Percentiles rank a stretch among this genome's conserved stretches.
These are phyloP conservation scores for Cyanidioschyzon merolae DNA, from an alignment of 23 red algal species.

Conservation along the genomic window DNA sequence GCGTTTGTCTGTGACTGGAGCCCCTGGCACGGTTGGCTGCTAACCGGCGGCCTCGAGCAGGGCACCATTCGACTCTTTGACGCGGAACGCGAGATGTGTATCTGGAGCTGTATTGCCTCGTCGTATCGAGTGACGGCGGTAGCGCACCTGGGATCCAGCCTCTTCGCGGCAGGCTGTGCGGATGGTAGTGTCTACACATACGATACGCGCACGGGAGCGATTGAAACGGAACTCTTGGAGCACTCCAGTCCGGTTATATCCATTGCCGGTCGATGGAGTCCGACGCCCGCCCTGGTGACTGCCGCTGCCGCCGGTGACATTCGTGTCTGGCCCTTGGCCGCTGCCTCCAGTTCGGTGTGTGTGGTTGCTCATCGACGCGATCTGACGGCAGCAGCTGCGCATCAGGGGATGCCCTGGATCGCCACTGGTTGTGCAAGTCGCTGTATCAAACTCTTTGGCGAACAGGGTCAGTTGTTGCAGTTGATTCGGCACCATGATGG, in stretches of 20 bases:
- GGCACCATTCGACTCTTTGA: conserved; percentile 16
- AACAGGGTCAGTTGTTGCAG: conserved; percentile 12
- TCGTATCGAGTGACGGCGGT: conserved; percentile 16
- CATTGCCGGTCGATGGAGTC: background rate
- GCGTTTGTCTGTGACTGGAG: conserved; percentile 13
- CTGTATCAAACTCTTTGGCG: conserved; percentile 2
- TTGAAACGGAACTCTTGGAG: background rate
- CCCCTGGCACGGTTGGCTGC: background rate
- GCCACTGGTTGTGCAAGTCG: conserved; percentile 6
- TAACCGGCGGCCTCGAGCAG: conserved; percentile 5
- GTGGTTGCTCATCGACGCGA: background rate
- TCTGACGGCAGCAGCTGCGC: background rate
- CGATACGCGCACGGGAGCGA: conserved; percentile 1
- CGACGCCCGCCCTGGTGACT: background rate
- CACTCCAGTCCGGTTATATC: background rate
- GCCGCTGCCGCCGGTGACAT: conserved; percentile 1
- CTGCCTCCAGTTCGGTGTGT: background rate
- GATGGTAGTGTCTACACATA: background rate
- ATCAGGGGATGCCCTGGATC: background rate
- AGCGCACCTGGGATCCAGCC: background rate
- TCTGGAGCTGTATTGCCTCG: conserved; percentile 12
- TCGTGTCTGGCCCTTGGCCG: background rate
- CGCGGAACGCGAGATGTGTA: conserved; percentile 13
- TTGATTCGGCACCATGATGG: conserved; percentile 4
- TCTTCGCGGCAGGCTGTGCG: background rate